Evolutionary conservation across 495 filamentous ascomycete species (phyloP), one percentile per base, ranked within the genome.

Genomic region (Penicillium malachiteum): DNA sequence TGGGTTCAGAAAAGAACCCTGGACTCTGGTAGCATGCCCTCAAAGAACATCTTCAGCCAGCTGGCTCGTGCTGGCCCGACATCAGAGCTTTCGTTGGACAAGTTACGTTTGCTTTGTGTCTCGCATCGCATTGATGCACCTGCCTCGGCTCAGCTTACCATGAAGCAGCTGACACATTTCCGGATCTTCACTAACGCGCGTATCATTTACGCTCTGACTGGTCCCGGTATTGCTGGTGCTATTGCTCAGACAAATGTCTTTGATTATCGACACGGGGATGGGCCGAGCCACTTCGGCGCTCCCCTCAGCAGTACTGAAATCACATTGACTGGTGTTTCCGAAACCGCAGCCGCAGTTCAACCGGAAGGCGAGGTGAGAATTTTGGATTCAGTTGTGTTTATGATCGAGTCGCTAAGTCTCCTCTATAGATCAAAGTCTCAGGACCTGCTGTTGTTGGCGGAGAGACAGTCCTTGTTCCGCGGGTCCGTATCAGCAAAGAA

Each of bases 131-230:
- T 71, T 26, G 66, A 73, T 52, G 72, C 64, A 3, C 66, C 63
- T 44, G 50, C 63, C 3, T 57, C 67, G 7, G 61, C 54, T 39
- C 71, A 72, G 35, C 75, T 96, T 11, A 87, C 78, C 50, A 84
- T 87, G 2, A 66, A 78, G 30, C 83, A 85, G 26, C 73, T 98
- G 21, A 87, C 86, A 1, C 90, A 96, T 60, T 73, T 97, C 40
- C 81, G 91, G 14, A 75, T 91, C 13, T 90, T 88, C 71, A 92
- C 88, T 7, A 84, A 87, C 10, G 86, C 91, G 9, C 84, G 91
- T 34, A 78, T 96, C 45, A 79, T 95, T 17, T 96, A 96, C 71
- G 91, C 91, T 0, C 78, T 97, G 31, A 89, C 91, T 43, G 86
- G 89, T 3, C 75, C 92, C 7, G 80, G 82, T 31, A 87, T 97